phyloP scores from a whole-genome alignment of 495 filamentous ascomycete genomes.

The Xylaria scruposa region DNA sequence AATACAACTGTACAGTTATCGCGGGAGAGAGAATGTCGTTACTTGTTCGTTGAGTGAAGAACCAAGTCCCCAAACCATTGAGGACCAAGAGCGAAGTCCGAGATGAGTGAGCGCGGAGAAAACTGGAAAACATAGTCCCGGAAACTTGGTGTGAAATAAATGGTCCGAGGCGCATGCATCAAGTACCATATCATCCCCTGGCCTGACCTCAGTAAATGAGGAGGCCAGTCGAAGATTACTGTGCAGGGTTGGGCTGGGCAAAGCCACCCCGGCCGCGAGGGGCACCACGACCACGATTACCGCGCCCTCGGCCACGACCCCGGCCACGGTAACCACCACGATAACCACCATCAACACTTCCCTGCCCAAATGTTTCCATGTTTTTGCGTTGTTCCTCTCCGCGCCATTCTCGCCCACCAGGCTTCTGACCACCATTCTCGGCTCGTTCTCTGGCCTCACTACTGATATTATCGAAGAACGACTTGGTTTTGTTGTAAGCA shows the following conservation, averaged over 20 bases:
- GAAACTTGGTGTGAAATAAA: neutral
- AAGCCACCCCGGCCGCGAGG: conserved; percentile 53
- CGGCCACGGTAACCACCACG: conserved; percentile 74
- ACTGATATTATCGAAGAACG: conserved; percentile 98
- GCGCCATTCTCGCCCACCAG: conserved; percentile 88
- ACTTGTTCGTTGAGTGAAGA: neutral
- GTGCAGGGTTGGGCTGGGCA: conserved; percentile 14
- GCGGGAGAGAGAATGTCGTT: neutral
- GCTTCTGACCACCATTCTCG: conserved; percentile 66
- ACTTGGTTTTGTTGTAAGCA: conserved; percentile 81
- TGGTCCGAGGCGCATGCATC: neutral
- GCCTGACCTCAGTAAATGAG: neutral
- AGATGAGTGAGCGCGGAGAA: neutral
- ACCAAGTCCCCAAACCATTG: neutral
- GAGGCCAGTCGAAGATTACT: neutral
- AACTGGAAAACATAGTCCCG: neutral
- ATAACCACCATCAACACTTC: conserved; percentile 87
- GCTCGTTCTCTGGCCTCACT: conserved; percentile 91
- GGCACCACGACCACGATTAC: conserved; percentile 54
- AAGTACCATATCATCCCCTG: neutral
- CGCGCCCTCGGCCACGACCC: conserved; percentile 67
- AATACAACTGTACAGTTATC: conserved; percentile 33
- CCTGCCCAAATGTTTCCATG: conserved; percentile 98
- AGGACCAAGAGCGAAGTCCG: neutral
- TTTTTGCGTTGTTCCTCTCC: conserved; percentile 94